Evolutionary conservation across 345 rosid species (phyloP), one percentile per base, ranked within the genome.

Genomic region (Murraya paniculata): DNA sequence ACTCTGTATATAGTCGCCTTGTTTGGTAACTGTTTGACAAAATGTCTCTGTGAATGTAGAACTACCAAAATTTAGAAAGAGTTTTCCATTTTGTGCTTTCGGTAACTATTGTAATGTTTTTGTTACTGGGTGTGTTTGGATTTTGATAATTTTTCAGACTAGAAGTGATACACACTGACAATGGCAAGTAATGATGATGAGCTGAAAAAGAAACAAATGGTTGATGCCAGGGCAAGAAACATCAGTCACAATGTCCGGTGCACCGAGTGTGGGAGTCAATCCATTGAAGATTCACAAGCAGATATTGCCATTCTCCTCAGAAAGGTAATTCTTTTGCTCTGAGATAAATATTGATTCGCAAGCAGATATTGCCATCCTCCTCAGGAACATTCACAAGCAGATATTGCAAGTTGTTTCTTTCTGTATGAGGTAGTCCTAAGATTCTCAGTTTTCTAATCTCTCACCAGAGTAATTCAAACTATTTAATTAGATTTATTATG

Each of bases 231-330:
- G 64, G 99, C 98, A 27, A 89, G 97, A 82, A 96, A 89, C 80
- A 96, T 94, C 31, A 96, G 97, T 84, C 99, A 89, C 82, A 96
- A 90, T 45, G 98, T 96, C 48, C 91, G 98, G 2, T 96, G 99
- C 86, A 96, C 97, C 0, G 99, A 96, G 85, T 94, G 99, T 78
- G 98, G 99, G 39, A 94, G 97, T 83, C 98, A 94, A 84, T 94
- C 98, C 56, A 96, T 96, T 80, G 99, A 96, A 89, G 99, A 96
- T 82, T 96, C 99, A 22, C 99, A 96, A 81, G 99, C 98, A 38
- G 99, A 96, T 86, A 70, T 96, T 1, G 99, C 98, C 50, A 86
- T 96, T 80, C 97, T 94, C 83, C 97, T 92, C 62, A 89, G 97
- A 75, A 90, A 91, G 98, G 98, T 91, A 50, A 50, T 55, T 76